These are phyloP conservation scores for Monilinia laxa DNA, from an alignment of 2,329 filamentous ascomycete genomes.

Conservation along the genomic window DNA sequence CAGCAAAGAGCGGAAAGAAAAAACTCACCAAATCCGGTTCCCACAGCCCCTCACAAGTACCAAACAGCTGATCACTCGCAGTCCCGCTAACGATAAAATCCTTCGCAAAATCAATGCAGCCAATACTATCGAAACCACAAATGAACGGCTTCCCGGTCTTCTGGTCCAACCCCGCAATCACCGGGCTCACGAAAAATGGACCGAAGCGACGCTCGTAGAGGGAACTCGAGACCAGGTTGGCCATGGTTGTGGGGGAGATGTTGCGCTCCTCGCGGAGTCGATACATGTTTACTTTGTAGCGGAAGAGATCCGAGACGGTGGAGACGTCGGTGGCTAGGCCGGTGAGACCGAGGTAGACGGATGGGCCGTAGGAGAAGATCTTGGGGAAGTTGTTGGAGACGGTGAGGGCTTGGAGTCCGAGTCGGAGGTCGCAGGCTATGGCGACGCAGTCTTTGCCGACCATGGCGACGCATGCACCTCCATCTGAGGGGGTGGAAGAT, in stretches of 20 bases:
- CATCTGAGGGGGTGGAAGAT: slow-evolving; percentile 50
- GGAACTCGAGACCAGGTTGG: slow-evolving; percentile 87
- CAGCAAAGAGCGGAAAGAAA: not conserved
- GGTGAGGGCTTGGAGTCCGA: slow-evolving; percentile 93
- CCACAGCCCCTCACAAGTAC: slow-evolving; percentile 97
- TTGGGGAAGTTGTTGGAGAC: slow-evolving; percentile 99
- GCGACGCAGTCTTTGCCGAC: slow-evolving; percentile 99
- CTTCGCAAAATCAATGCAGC: slow-evolving; percentile 99
- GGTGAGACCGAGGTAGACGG: slow-evolving; percentile 92
- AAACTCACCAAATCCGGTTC: slow-evolving; percentile 86
- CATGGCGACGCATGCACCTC: slow-evolving; percentile 97
- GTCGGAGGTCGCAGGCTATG: slow-evolving; percentile 97
- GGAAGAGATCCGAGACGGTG: slow-evolving; percentile 94
- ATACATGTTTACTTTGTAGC: slow-evolving; percentile 99
- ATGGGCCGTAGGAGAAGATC: slow-evolving; percentile 89
- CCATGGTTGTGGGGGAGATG: slow-evolving; percentile 92
- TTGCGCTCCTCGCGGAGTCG: slow-evolving; percentile 95
- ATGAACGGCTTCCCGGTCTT: slow-evolving; percentile 96
- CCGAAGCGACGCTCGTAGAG: slow-evolving; percentile 96
- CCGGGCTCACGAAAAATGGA: slow-evolving; percentile 92
- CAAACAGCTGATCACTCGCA: slow-evolving; percentile 95
- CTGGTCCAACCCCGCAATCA: slow-evolving; percentile 91
- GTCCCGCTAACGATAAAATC: slow-evolving; percentile 98
- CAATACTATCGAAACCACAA: slow-evolving; percentile 98
- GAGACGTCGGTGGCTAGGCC: slow-evolving; percentile 94